These are phyloP conservation scores for Solanum clarkiae DNA, from an alignment of 257 asterid species.

Conservation along the genomic window DNA sequence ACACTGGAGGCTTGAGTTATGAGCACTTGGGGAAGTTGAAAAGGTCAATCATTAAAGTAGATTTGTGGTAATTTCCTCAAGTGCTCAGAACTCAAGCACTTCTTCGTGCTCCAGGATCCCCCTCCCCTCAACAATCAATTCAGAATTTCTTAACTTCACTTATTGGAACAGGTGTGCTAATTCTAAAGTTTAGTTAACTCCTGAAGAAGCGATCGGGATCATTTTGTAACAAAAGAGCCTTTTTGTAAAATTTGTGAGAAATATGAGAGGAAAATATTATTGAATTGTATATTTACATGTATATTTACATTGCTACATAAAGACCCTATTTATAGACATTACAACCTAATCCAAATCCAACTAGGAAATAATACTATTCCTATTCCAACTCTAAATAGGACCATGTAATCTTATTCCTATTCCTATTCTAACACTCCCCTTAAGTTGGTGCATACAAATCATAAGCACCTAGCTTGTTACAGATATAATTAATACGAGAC, in stretches of 20 bases:
- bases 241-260: neutral
- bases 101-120: neutral
- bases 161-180: neutral
- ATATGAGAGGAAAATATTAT: too few relatives aligned
- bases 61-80: neutral
- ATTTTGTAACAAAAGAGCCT: neutral
- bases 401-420: too few relatives aligned
- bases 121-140: neutral
- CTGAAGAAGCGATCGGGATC: neutral
- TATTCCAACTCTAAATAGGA: too few relatives aligned
- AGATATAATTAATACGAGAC: too few relatives aligned
- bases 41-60: neutral
- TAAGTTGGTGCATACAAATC: too few relatives aligned
- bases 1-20: neutral
- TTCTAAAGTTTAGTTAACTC: neutral
- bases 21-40: neutral
- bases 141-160: neutral
- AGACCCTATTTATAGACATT: too few relatives aligned
- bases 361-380: too few relatives aligned
- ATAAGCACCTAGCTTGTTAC: too few relatives aligned
- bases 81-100: neutral
- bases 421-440: too few relatives aligned
- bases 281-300: too few relatives aligned
- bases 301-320: too few relatives aligned
- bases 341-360: too few relatives aligned